Percentiles rank a stretch among this genome's conserved stretches.
phyloP scores from a whole-genome alignment of 2,329 filamentous ascomycete species.

The Exophiala sideris region DNA sequence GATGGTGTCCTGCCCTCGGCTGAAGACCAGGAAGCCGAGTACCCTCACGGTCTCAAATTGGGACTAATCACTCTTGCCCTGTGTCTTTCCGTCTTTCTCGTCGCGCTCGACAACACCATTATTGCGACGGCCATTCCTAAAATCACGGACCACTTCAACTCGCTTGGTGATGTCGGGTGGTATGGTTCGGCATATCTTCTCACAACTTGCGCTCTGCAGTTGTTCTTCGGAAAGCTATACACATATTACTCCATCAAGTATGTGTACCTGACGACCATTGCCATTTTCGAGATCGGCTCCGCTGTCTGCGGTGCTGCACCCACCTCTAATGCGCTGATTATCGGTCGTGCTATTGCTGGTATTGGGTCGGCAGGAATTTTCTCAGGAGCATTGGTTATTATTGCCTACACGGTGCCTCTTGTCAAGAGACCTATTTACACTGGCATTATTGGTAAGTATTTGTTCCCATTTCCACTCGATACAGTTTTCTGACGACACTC shows the following conservation, averaged over 20 bases:
- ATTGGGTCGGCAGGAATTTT: constrained; percentile 33
- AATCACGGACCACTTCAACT: constrained; percentile 29
- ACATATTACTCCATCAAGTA: constrained; percentile 46
- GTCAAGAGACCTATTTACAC: constrained; percentile 54
- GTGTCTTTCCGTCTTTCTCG: constrained; percentile 39
- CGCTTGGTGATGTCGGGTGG: constrained; percentile 29
- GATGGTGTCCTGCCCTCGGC: not conserved
- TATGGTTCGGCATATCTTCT: constrained; percentile 29
- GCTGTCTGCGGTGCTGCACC: constrained; percentile 40
- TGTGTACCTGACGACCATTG: constrained; percentile 39
- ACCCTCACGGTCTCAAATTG: constrained; percentile 35
- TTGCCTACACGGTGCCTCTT: constrained; percentile 47
- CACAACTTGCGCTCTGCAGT: constrained; percentile 28
- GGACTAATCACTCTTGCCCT: constrained; percentile 36
- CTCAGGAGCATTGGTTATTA: constrained; percentile 32
- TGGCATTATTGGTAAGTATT: constrained; percentile 32
- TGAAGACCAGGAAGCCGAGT: constrained; percentile 36
- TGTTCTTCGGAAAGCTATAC: constrained; percentile 37
- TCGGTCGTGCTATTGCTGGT: constrained; percentile 36
- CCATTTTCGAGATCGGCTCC: constrained; percentile 46
- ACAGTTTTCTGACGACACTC: not conserved
- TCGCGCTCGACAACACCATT: constrained; percentile 39
- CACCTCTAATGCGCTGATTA: constrained; percentile 32
- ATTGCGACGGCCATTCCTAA: constrained; percentile 30
- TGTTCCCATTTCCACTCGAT: not conserved